A percentile compares a stretch with the other conserved stretches of the same genome.
phyloP scores from a whole-genome alignment of 345 rosid species.

The Litchi chinensis region DNA sequence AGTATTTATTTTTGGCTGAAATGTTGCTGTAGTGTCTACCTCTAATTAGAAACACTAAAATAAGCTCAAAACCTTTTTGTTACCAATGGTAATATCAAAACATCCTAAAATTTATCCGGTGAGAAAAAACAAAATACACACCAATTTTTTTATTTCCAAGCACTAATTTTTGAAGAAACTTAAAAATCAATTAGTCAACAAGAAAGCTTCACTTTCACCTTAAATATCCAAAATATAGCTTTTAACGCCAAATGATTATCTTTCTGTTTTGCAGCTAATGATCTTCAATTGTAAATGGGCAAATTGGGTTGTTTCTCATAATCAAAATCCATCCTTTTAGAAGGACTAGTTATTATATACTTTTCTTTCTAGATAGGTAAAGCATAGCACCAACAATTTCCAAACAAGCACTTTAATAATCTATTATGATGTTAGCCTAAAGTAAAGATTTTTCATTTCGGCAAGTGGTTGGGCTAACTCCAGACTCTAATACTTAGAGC shows the following conservation, averaged over 20 bases:
- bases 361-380: not conserved
- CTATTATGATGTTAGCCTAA: not conserved
- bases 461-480: not conserved
- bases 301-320: not conserved
- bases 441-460: not conserved
- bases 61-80: no score
- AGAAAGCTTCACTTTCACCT: no score
- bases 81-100: no score
- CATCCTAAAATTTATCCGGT: no score
- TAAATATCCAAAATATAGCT: not conserved
- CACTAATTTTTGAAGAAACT: no score
- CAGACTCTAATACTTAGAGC: not conserved
- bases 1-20: not conserved
- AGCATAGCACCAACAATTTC: not conserved
- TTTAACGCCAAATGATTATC: not conserved
- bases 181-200: not conserved
- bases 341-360: not conserved
- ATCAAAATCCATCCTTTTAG: not conserved
- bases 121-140: no score
- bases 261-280: not conserved
- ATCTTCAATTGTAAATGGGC: not conserved
- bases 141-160: no score
- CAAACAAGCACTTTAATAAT: not conserved
- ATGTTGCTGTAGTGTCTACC: not conserved
- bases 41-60: not conserved